Conservation (phyloP, 345 rosid species). For the Laguncularia racemosa region DNA sequence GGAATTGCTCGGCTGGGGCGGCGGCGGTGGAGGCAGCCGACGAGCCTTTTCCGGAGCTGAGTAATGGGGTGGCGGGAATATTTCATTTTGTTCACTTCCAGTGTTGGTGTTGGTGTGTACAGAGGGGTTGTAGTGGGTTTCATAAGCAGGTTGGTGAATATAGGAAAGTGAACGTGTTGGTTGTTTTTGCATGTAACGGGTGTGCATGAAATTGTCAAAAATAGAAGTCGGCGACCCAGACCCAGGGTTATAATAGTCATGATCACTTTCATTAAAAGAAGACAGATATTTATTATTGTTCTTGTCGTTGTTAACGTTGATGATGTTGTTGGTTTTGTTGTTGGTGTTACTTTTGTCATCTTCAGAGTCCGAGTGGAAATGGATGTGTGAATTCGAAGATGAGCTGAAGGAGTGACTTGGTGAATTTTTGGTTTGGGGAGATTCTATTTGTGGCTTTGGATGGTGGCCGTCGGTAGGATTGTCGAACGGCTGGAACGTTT, state of each 20-base stretch:
- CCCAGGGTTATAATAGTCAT: slow-evolving; percentile 11
- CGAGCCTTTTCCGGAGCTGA: not conserved
- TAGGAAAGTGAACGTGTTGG: slow-evolving; percentile 12
- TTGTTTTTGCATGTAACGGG: slow-evolving; percentile 5
- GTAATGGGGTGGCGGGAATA: too few relatives aligned
- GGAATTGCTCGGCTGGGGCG: slow-evolving; percentile 31
- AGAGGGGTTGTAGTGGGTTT: not conserved
- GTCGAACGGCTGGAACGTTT: slow-evolving; percentile 5
- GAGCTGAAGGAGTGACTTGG: slow-evolving; percentile 18
- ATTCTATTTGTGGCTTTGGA: not conserved
- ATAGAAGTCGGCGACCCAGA: slow-evolving; percentile 8
- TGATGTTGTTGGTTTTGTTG: slow-evolving; percentile 4
- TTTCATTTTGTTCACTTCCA: too few relatives aligned
- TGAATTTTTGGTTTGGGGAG: slow-evolving; percentile 5
- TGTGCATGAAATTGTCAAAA: slow-evolving; percentile 4
- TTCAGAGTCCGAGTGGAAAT: slow-evolving; percentile 42
- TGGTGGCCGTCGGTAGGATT: not conserved
- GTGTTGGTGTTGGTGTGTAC: too few relatives aligned
- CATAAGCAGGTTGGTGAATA: not conserved
- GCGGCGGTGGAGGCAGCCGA: slow-evolving; percentile 29
- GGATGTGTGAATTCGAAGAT: slow-evolving; percentile 38
- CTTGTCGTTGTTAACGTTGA: slow-evolving; percentile 6
- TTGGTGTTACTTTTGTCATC: slow-evolving; percentile 21
- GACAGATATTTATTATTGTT: not conserved
- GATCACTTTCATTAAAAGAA: too few relatives aligned